Conservation (phyloP, 2,329 filamentous ascomycete species). For the Zasmidium angulare region DNA sequence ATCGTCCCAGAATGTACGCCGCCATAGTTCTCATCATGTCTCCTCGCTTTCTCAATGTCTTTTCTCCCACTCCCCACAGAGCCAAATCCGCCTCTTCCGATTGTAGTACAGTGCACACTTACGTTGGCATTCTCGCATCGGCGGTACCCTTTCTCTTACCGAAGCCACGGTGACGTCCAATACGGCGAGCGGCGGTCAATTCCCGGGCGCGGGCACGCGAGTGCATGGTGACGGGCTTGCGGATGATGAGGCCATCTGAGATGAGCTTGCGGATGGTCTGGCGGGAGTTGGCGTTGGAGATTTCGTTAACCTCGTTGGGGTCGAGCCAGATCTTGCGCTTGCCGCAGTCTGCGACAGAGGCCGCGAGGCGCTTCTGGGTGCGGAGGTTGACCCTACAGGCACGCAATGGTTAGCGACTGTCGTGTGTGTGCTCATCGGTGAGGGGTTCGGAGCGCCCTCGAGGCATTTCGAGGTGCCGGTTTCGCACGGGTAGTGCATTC, state of each 20-base stretch:
- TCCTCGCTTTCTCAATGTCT: not conserved
- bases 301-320: slow-evolving; percentile 98
- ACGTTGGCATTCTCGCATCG: slow-evolving; percentile 98
- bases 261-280: slow-evolving; percentile 99
- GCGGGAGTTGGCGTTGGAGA: slow-evolving; percentile 99
- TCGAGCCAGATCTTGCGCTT: slow-evolving; percentile 99
- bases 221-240: slow-evolving; percentile 99
- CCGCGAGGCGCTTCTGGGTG: slow-evolving; percentile 99
- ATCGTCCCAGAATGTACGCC: not conserved
- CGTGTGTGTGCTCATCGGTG: slow-evolving; percentile 21
- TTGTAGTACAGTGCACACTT: slow-evolving; percentile 45
- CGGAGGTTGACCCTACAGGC: slow-evolving; percentile 90
- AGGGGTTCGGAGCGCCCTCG: not conserved
- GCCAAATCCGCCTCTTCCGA: slow-evolving; percentile 1
- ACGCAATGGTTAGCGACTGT: slow-evolving; percentile 20
- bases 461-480: not conserved
- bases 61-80: not conserved
- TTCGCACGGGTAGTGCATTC: not conserved
- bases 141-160: slow-evolving; percentile 99
- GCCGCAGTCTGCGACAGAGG: slow-evolving; percentile 97
- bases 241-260: slow-evolving; percentile 99
- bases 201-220: slow-evolving; percentile 94
- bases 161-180: slow-evolving; percentile 97
- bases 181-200: slow-evolving; percentile 89
- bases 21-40: not conserved